These are phyloP conservation scores for Pythium rishiriense DNA, from an alignment of 352 stramenopile species.

Conservation along the genomic window DNA sequence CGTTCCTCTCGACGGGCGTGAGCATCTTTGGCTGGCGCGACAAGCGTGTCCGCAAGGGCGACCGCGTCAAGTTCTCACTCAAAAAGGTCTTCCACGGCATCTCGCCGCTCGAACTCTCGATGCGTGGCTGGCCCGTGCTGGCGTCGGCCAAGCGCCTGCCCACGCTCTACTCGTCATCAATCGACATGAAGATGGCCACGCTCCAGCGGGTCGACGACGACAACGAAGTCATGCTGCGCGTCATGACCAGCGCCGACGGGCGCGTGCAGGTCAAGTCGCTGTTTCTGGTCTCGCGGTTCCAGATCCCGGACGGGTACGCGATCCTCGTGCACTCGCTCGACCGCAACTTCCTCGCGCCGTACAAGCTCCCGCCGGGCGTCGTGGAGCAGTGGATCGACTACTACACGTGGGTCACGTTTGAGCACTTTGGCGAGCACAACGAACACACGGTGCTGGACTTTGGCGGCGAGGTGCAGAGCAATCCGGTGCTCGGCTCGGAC, in stretches of 20 bases:
- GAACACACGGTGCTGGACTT: conserved; percentile 22
- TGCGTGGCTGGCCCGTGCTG: conserved; percentile 30
- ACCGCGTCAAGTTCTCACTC: conserved; percentile 36
- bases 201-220: conserved; percentile 28
- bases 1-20: conserved; percentile 30
- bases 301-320: conserved; percentile 12
- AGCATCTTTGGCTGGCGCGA: conserved; percentile 42
- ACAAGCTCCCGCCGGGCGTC: conserved; percentile 17
- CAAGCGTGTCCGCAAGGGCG: conserved; percentile 20
- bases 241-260: conserved; percentile 23
- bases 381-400: conserved; percentile 29
- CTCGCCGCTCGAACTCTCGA: conserved; percentile 21
- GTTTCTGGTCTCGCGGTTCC: conserved; percentile 24
- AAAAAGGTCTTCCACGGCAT: conserved; percentile 31
- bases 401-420: conserved; percentile 30
- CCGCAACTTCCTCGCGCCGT: conserved; percentile 6
- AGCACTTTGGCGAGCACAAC: conserved; percentile 10
- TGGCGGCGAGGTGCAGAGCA: conserved; percentile 23
- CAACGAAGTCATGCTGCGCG: conserved; percentile 24
- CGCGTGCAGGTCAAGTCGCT: conserved; percentile 24
- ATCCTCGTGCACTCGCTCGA: conserved; percentile 27
- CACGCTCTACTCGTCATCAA: conserved; percentile 23
- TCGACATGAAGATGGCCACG: conserved; percentile 10
- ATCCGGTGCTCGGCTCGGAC: conserved; percentile 6
- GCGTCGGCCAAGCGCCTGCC: conserved; percentile 13